Percentiles rank a stretch among this genome's conserved stretches.
Evolutionary conservation across 139 green algal species (phyloP).

Genomic region (Volvox africanus): DNA sequence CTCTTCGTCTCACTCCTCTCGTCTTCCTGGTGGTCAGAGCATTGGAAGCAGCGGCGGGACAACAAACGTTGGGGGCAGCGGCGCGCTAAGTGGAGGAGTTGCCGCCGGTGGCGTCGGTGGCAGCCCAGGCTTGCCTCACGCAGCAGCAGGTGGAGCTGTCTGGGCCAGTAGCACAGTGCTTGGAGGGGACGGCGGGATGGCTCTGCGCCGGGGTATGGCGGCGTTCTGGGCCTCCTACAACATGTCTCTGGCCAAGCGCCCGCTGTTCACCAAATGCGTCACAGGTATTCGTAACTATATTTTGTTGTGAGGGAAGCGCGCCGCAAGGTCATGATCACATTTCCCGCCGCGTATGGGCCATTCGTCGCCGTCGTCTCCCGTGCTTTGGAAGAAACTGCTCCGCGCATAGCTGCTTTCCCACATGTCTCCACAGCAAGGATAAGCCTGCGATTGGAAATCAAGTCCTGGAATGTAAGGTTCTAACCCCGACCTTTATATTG

Average conservation of each 20-base stretch:
- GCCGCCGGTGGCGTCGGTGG: background rate
- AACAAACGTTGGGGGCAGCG: background rate
- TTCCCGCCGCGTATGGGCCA: no score
- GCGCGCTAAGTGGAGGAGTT: background rate
- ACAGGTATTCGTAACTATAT: constrained; percentile 6
- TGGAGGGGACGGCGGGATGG: constrained; percentile 7
- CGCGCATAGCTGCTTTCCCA: no score
- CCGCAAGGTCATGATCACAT: no score
- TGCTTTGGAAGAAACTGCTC: no score
- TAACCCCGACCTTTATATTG: no score
- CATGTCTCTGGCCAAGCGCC: constrained; percentile 5
- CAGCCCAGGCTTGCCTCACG: background rate
- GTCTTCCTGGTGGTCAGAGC: background rate
- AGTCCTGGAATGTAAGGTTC: no score
- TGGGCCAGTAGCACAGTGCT: background rate
- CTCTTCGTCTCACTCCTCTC: background rate
- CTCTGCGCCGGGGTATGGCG: constrained; percentile 6
- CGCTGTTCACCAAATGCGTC: constrained; percentile 29
- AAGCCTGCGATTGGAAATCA: no score
- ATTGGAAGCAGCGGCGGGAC: background rate
- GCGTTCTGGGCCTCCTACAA: constrained; percentile 44
- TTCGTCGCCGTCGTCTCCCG: no score
- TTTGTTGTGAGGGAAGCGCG: no score
- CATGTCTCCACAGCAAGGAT: no score
- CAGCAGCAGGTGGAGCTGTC: background rate